Base-by-base conservation (phyloP, 768 basidiomycete species). In the Podaxis pistillaris region DNA sequence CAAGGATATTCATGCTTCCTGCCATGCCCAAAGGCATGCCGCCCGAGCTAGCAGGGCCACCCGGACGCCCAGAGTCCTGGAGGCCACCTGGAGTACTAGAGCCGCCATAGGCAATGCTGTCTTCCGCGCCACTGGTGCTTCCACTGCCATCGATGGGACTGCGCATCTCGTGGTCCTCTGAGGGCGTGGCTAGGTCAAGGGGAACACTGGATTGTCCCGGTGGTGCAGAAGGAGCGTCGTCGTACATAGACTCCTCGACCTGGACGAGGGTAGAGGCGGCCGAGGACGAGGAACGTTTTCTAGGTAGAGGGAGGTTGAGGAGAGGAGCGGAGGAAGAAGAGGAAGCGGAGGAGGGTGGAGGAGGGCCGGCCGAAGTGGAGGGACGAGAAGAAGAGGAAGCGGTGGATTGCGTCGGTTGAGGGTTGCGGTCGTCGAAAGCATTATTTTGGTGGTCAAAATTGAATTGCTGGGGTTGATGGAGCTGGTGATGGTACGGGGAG, bases 251-350 rank as follows among this genome's bases (percentile, higher is more conserved):
- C 54, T 79, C 81, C 53, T 81, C 79, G 26, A 79, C 73, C 55
- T 81, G 79, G 30, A 78, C 73, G 22, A 80, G 73, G 5, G 76
- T 71, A 26, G 72, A 63, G 36, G 76, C 71, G 56, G 77, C 77
- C 26, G 83, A 78, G 17, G 81, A 85, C 69, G 89, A 87, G 70
- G 86, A 87, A 63, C 89, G 81, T 73, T 90, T 90, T 40, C 87
- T 78, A 1, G 88, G 86, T 9, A 88, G 78, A 15, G 85, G 11
- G 87, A 79, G 49, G 82, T 82, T 62, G 79, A 73, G 9, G 79
- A 77, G 1, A 81, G 24, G 85, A 81, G 30, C 84, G 78, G 22
- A 86, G 79, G 61, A 67, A 64, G 44, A 69, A 65, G 40, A 67
- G 62, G 71, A 26, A 36, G 56, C 58, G 38, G 56, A 54, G 49